Conservation (phyloP, 305 asterid genomes). For the Fraxinus latifolia region DNA sequence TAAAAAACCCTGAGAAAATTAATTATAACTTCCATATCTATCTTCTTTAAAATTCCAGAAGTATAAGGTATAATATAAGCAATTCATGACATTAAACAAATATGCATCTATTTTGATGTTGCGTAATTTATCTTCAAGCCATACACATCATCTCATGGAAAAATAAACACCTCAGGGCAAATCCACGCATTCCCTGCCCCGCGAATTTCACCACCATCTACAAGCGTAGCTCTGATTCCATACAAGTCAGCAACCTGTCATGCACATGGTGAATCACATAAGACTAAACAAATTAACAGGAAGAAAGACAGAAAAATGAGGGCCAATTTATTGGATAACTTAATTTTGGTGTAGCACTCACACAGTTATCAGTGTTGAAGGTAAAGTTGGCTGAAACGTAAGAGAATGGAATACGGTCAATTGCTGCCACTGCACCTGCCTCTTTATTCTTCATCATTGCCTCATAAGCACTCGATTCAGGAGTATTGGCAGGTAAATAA, state of each 20-base stretch:
- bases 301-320: conserved; percentile 5
- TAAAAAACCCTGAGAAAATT: not conserved
- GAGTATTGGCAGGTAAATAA: conserved; percentile 56
- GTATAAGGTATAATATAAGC: conserved; percentile 6
- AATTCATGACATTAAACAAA: conserved; percentile 10
- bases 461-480: conserved; percentile 83
- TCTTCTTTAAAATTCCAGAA: conserved; percentile 2
- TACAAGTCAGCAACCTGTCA: conserved; percentile 95
- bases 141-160: conserved; percentile 26
- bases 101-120: conserved; percentile 15
- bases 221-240: conserved; percentile 95
- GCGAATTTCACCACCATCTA: conserved; percentile 99
- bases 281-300: conserved; percentile 14
- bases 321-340: not conserved
- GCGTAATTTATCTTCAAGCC: conserved; percentile 19
- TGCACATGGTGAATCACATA: conserved; percentile 22
- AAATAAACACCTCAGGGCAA: conserved; percentile 87
- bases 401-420: conserved; percentile 89
- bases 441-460: conserved; percentile 80
- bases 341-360: conserved; percentile 40
- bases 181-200: conserved; percentile 99
- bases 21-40: not conserved
- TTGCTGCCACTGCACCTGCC: conserved; percentile 98
- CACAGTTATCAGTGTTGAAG: conserved; percentile 96
- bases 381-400: conserved; percentile 96